A percentile compares a stretch with the other conserved stretches of the same genome.
Conservation (phyloP, 768 basidiomycete species). For the Boletus sp. region DNA sequence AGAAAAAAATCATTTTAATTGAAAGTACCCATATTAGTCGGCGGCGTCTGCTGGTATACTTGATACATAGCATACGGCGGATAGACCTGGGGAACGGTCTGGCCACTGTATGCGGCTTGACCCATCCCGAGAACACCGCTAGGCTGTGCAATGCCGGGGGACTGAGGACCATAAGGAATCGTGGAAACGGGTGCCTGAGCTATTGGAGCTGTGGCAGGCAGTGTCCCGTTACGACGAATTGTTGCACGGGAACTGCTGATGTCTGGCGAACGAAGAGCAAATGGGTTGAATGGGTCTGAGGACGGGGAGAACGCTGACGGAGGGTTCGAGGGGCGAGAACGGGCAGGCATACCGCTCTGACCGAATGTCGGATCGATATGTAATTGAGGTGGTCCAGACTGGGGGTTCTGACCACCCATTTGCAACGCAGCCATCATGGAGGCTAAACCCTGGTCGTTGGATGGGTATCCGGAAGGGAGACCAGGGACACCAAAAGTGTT, state of each 20-base stretch:
- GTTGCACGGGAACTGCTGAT: conserved; percentile 48
- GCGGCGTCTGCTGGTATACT: conserved; percentile 74
- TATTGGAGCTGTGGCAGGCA: conserved; percentile 33
- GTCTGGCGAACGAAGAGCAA: conserved; percentile 49
- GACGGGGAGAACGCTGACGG: conserved; percentile 48
- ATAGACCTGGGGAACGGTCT: conserved; percentile 64
- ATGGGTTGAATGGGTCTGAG: conserved; percentile 57
- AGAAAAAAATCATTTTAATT: conserved; percentile 41
- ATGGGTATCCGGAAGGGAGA: conserved; percentile 73
- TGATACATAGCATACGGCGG: conserved; percentile 78
- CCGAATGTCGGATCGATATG: conserved; percentile 67
- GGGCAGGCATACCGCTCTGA: conserved; percentile 39
- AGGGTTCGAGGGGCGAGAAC: conserved; percentile 44
- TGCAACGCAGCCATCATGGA: conserved; percentile 93
- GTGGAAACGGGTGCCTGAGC: conserved; percentile 29
- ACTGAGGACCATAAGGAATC: conserved; percentile 56
- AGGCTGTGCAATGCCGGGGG: conserved; percentile 57
- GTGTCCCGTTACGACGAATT: conserved; percentile 42
- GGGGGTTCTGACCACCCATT: conserved; percentile 85
- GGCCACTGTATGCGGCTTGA: conserved; percentile 60
- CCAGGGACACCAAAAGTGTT: conserved; percentile 66
- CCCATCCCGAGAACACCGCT: conserved; percentile 59
- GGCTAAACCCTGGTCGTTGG: conserved; percentile 80
- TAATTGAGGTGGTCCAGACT: conserved; percentile 71
- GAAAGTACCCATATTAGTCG: conserved; percentile 73